Evolutionary conservation across 164 flowering plant species (phyloP), one percentile per base, ranked within the genome.

Genomic region (Berberis vulgaris): DNA sequence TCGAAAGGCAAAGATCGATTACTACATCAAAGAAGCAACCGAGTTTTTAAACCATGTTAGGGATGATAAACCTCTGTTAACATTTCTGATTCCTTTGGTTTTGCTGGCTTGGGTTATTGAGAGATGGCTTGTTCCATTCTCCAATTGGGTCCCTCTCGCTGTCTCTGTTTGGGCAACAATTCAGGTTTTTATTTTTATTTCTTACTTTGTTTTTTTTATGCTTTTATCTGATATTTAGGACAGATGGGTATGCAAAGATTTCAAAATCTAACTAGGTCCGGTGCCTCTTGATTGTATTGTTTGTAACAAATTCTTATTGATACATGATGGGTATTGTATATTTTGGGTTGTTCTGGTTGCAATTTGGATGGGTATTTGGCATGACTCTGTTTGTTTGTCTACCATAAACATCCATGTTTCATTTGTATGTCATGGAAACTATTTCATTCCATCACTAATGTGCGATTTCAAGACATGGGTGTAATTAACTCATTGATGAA

Each of bases 151-250:
- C 68, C 85, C 86, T 54, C 81, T 93, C 49, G 78, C 60, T 8
- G 76, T 87, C 45, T 87, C 87, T 67, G 87, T 93, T 0, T 90
- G 90, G 94, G 96, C 91, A 2, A 79, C 90, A 57, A 44, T 84
- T 65, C 98, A 93, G 59, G 52, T 58, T 10, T 26, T 26, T 26
- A 26, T 26, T 26, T 26, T 26, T 6, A 6, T 6, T 11, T 57
- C 5, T 6, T 47, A 56, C 49, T 62, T 53, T 44, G 45, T 41
- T 45, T 7, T 44, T 43, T 44, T 3, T 11, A 11, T 43, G 38
- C 2, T n/a, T 47, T 40, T 49, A 8, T 1, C 7, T 62, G 3
- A 43, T 6, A 26, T 13, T 10, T 54, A n/a, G 8, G 47, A 13
- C 46, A 43, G 2, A 43, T 43, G 10, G 10, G 40, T 63, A 41